A percentile compares a stretch with the other conserved stretches of the same genome.
Evolutionary conservation across 805 yeast species (phyloP).

Genomic region (Kluyveromyces siamensis): DNA sequence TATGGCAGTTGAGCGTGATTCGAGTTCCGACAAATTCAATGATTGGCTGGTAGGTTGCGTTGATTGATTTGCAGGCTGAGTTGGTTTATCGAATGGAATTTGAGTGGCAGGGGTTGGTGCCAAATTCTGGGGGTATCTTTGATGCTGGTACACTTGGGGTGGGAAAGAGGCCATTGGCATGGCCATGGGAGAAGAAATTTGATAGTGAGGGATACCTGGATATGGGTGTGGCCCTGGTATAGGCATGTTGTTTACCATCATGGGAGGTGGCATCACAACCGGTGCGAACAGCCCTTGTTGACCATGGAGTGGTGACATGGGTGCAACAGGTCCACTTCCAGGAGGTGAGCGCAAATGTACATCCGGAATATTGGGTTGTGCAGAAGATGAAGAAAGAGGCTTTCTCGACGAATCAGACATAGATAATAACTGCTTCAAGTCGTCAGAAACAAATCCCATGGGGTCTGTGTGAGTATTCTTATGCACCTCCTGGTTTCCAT

Average conservation of each 20-base stretch:
- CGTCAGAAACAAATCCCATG: conserved; percentile 2
- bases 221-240: conserved; percentile 1
- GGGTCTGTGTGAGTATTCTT: neutral
- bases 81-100: neutral
- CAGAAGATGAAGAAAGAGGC: neutral
- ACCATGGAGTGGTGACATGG: conserved; percentile 5
- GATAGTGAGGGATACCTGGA: neutral
- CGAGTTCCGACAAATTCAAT: neutral
- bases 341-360: neutral
- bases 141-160: neutral
- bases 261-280: conserved; percentile 1
- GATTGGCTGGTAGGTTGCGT: neutral
- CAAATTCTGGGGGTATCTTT: neutral
- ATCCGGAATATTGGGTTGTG: conserved; percentile 5
- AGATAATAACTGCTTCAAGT: conserved; percentile 2
- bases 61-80: neutral
- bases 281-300: conserved; percentile 7
- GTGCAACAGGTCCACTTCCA: neutral
- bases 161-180: conserved; percentile 4
- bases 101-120: neutral
- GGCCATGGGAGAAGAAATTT: conserved; percentile 5
- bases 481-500: neutral
- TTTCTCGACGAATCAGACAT: neutral
- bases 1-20: neutral
- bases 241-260: neutral